Evolutionary conservation across 192 early-diverging fungal genomes (phyloP).

Genomic region (Coemansia sp.): DNA sequence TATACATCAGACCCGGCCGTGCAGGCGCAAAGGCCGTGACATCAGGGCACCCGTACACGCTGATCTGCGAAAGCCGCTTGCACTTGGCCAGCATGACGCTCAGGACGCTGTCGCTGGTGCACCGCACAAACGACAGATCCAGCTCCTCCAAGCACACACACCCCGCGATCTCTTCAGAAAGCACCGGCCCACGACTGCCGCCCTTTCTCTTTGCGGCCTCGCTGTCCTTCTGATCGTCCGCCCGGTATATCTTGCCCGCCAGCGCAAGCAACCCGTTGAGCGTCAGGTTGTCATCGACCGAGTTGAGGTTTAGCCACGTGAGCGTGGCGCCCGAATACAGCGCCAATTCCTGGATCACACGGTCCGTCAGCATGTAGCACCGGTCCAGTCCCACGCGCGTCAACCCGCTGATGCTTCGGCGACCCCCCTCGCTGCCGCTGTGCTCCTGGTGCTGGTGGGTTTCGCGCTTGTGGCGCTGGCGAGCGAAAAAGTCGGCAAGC

Average conservation of each 20-base stretch:
- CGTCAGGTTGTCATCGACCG: constrained; percentile 68
- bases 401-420: constrained; percentile 23
- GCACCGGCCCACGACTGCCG: background rate
- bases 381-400: constrained; percentile 60
- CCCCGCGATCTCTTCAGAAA: constrained; percentile 20
- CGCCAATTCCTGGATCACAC: constrained; percentile 57
- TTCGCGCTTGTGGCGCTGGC: constrained; percentile 9
- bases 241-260: constrained; percentile 30
- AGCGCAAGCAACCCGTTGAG: constrained; percentile 55
- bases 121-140: constrained; percentile 77
- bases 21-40: constrained; percentile 57
- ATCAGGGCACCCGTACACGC: constrained; percentile 74
- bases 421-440: background rate
- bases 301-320: constrained; percentile 63
- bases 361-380: constrained; percentile 67
- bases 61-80: constrained; percentile 54
- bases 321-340: constrained; percentile 62
- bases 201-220: background rate
- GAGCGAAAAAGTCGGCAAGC: constrained; percentile 31
- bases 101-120: constrained; percentile 70
- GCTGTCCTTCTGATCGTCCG: background rate
- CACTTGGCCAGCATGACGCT: constrained; percentile 57
- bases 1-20: constrained; percentile 54
- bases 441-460: background rate
- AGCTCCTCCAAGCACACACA: constrained; percentile 59